Conservation (phyloP, 768 basidiomycete species). For the Favolaschia claudopus region DNA sequence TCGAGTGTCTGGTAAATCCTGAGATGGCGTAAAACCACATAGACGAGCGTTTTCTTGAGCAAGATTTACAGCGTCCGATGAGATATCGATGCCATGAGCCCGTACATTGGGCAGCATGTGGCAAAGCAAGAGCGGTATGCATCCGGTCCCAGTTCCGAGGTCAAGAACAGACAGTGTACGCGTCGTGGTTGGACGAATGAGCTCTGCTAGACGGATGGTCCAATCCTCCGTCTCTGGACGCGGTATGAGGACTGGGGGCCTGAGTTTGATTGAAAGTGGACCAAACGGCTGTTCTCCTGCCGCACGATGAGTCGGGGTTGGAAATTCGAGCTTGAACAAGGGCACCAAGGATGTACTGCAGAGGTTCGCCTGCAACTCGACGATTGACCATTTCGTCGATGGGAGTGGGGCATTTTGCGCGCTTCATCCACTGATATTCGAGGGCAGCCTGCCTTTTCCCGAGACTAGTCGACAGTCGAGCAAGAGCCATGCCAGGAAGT, state of each 20-base stretch:
- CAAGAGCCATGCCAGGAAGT: slow-evolving; percentile 2
- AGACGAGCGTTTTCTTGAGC: slow-evolving; percentile 57
- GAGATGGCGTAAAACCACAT: slow-evolving; percentile 44
- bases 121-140: slow-evolving; percentile 88
- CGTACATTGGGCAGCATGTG: slow-evolving; percentile 63
- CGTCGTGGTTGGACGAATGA: slow-evolving; percentile 45
- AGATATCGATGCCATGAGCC: slow-evolving; percentile 75
- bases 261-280: slow-evolving; percentile 72
- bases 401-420: slow-evolving; percentile 31
- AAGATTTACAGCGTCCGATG: slow-evolving; percentile 61
- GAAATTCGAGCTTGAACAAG: slow-evolving; percentile 4
- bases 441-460: slow-evolving; percentile 45
- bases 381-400: slow-evolving; percentile 61
- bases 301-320: slow-evolving; percentile 21
- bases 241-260: slow-evolving; percentile 89
- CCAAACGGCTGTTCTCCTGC: slow-evolving; percentile 90
- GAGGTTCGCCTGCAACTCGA: slow-evolving; percentile 74
- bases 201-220: slow-evolving; percentile 66
- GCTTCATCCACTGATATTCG: slow-evolving; percentile 56
- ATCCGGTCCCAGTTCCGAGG: slow-evolving; percentile 92
- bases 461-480: slow-evolving; percentile 34
- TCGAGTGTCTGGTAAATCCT: slow-evolving; percentile 29
- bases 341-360: slow-evolving; percentile 91
- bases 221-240: slow-evolving; percentile 94
- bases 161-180: slow-evolving; percentile 68